Percentiles rank a stretch among this genome's conserved stretches.
phyloP scores from a whole-genome alignment of 768 basidiomycete genomes.

The Termitomyces heimii region DNA sequence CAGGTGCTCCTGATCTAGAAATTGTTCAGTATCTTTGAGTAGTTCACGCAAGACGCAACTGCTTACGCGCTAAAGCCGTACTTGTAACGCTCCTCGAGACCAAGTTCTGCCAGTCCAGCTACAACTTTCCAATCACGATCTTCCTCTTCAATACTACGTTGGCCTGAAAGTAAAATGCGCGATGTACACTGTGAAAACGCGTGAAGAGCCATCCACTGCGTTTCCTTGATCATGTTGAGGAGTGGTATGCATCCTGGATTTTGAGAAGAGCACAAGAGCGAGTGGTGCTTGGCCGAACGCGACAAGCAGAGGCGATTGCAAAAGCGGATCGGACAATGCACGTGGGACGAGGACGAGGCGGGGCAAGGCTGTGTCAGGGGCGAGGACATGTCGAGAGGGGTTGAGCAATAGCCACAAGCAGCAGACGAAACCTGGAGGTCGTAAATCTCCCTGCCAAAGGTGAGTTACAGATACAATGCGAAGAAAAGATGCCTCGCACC shows the following conservation, averaged over 20 bases:
- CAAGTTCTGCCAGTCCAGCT: conserved; percentile 61
- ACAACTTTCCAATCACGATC: conserved; percentile 51
- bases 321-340: conserved; percentile 58
- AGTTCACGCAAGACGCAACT: not conserved
- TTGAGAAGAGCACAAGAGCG: conserved; percentile 66
- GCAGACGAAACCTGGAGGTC: conserved; percentile 52
- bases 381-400: conserved; percentile 43
- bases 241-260: conserved; percentile 66
- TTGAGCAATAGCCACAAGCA: conserved; percentile 74
- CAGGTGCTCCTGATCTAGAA: conserved; percentile 19
- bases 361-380: conserved; percentile 50
- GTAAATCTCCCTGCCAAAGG: conserved; percentile 60
- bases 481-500: conserved; percentile 31
- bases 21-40: not conserved
- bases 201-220: conserved; percentile 71
- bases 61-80: conserved; percentile 42
- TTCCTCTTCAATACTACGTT: conserved; percentile 35
- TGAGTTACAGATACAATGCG: not conserved
- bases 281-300: conserved; percentile 59
- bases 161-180: conserved; percentile 50
- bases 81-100: conserved; percentile 64
- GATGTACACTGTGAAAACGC: conserved; percentile 66
- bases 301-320: conserved; percentile 75
- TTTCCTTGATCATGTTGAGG: conserved; percentile 50
- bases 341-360: conserved; percentile 28